Evolutionary conservation across 129 eudicot genomes (phyloP).

Genomic region (Escallonia herrerae): DNA sequence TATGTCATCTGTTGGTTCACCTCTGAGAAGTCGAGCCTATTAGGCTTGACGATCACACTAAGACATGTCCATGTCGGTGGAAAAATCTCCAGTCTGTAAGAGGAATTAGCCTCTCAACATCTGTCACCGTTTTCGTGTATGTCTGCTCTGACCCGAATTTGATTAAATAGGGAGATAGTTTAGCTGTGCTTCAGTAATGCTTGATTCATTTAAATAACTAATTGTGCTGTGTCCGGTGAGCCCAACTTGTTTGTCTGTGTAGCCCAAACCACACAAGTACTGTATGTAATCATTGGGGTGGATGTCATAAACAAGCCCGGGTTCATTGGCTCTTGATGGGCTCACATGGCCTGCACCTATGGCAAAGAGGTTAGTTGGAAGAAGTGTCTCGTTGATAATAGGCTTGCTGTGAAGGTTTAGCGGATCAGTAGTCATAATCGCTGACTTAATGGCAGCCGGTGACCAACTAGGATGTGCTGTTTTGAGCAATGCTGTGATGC

Average conservation of each 20-base stretch:
- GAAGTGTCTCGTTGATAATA: constrained; percentile 27
- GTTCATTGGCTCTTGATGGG: constrained; percentile 45
- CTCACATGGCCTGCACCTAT: constrained; percentile 56
- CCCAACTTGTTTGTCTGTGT: constrained; percentile 21
- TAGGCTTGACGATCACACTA: constrained; percentile 1
- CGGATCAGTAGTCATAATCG: constrained; percentile 52
- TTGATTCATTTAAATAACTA: constrained; percentile 15
- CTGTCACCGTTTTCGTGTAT: constrained; percentile 5
- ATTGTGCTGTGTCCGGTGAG: constrained; percentile 7
- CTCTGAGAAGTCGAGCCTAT: neutral
- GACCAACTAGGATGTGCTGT: constrained; percentile 65
- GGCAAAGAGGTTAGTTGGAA: constrained; percentile 38
- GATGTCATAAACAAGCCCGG: constrained; percentile 57
- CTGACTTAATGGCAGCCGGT: constrained; percentile 60
- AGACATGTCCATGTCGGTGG: constrained; percentile 13
- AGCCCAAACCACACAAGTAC: constrained; percentile 50
- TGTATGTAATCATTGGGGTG: constrained; percentile 45
- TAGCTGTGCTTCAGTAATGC: constrained; percentile 27
- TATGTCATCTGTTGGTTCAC: constrained; percentile 8
- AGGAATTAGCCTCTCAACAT: constrained; percentile 7
- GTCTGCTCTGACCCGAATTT: neutral
- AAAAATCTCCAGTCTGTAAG: neutral
- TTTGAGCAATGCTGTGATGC: constrained; percentile 52
- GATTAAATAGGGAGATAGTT: constrained; percentile 19
- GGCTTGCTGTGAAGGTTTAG: constrained; percentile 18